Evolutionary conservation across 2,329 filamentous ascomycete species (phyloP).

Genomic region (Zasmidium citrigriseum): DNA sequence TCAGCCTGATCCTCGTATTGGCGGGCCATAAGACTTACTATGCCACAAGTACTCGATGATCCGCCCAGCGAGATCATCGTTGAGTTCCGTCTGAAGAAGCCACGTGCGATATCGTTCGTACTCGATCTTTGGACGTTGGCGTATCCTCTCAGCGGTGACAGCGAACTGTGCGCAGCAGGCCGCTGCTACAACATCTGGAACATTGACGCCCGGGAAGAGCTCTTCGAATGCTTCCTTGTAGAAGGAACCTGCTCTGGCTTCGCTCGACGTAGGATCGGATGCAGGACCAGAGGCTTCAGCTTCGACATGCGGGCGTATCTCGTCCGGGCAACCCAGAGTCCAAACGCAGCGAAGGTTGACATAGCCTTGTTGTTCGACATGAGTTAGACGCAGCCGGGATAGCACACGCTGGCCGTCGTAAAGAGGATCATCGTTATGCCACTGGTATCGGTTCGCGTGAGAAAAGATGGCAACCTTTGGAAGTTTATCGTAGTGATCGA

Average conservation of each 20-base stretch:
- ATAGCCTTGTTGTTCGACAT: constrained; percentile 53
- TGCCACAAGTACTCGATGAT: constrained; percentile 61
- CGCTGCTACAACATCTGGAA: constrained; percentile 50
- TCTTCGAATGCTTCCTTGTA: constrained; percentile 52
- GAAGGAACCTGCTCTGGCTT: constrained; percentile 49
- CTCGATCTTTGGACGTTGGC: constrained; percentile 47
- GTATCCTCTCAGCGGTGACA: constrained; percentile 50
- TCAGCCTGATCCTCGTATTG: background rate
- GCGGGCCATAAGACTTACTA: constrained; percentile 45
- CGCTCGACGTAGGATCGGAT: constrained; percentile 26
- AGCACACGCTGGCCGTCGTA: constrained; percentile 54
- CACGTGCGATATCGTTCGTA: constrained; percentile 53
- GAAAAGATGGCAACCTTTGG: constrained; percentile 59
- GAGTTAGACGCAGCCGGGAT: constrained; percentile 49
- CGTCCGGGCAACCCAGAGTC: constrained; percentile 53
- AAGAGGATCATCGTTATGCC: constrained; percentile 57
- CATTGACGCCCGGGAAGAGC: constrained; percentile 45
- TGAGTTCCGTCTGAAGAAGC: constrained; percentile 49
- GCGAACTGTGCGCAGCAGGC: constrained; percentile 60
- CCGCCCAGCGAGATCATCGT: constrained; percentile 54
- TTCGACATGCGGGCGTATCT: constrained; percentile 49
- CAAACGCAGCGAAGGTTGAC: constrained; percentile 57
- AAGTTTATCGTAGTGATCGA: constrained; percentile 60
- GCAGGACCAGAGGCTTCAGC: constrained; percentile 28
- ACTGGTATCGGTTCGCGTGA: constrained; percentile 57